Base-by-base conservation (phyloP, 1,284 basidiomycete genomes). In the Coriolopsis trogii region DNA sequence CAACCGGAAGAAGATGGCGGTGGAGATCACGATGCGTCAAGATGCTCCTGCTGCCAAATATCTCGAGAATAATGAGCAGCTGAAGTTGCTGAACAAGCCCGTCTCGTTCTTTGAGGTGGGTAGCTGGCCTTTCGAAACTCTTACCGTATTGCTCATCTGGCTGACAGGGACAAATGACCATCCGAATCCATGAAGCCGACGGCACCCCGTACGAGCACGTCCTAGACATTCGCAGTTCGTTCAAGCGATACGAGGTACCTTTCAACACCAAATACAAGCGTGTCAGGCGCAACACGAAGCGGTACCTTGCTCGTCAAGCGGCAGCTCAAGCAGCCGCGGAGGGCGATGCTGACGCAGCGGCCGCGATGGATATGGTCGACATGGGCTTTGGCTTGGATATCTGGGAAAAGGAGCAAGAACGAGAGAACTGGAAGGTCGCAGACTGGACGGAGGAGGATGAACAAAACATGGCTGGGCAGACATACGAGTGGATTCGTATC, bases 241-340 rank as follows among this genome's bases (percentile, higher is more conserved):
- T 90, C 72, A 98, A 97, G 69, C 87, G 91, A 12, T 98, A 93
- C 67, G 94, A 97, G 65, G 94, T 99, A 0, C 95, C 97, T 1
- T 99, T 98, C 80, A 99, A 99, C 70, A 98, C 96, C n/a, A 99
- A 98, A 71, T 98, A 98, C 74, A 99, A 98, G 72, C 93, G 97
- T 56, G 92, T 98, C 15, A 82, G 95, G 44, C 81, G 96, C 29
- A 94, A 95, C 63, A 97, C 93, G 18, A 96, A 96, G 69, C 89
- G 94, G 16, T 97, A 97, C 63, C 82, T 97, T 41, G 95, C 95
- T 7, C 84, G 95, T 28, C 95, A 97, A 70, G 90, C 92, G 1
- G 93, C 93, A 3, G 94, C 95, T 5, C 93, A 93, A 55, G 91
- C 93, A 0, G 95, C 93, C 3, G 95, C 93, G 0, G 92, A 93